phyloP scores from a whole-genome alignment of 495 filamentous ascomycete genomes.

The Penicillium egyptiacum region DNA sequence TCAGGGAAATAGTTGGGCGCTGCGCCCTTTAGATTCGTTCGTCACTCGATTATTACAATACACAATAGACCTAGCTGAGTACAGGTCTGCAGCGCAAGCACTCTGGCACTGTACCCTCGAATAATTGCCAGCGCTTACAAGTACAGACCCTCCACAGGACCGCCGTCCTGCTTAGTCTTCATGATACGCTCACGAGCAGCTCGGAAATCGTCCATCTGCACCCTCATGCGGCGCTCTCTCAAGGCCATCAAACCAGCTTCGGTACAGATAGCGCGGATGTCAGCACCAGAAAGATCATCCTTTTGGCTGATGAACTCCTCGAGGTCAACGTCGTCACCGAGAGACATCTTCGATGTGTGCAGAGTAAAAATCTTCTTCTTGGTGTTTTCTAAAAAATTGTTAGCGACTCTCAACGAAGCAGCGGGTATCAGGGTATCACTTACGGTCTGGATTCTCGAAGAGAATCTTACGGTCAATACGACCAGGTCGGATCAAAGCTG shows the following conservation, averaged over 20 bases:
- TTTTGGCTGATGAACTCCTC: slow-evolving; percentile 99
- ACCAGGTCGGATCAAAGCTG: slow-evolving; percentile 92
- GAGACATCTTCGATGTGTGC: slow-evolving; percentile 99
- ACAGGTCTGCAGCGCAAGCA: slow-evolving; percentile 15
- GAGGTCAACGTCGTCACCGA: slow-evolving; percentile 91
- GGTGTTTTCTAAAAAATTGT: slow-evolving; percentile 70
- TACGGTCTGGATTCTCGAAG: slow-evolving; percentile 97
- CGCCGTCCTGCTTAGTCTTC: slow-evolving; percentile 98
- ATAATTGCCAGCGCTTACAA: slow-evolving; percentile 59
- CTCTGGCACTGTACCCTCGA: slow-evolving; percentile 8
- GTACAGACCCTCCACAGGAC: slow-evolving; percentile 92
- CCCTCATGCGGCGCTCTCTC: slow-evolving; percentile 93
- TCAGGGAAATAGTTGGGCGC: not conserved
- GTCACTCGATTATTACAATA: slow-evolving; percentile 32
- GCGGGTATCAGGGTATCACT: slow-evolving; percentile 27
- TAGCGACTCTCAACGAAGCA: slow-evolving; percentile 22
- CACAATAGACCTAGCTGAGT: slow-evolving; percentile 21
- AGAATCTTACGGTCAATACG: slow-evolving; percentile 99
- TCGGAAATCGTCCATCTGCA: slow-evolving; percentile 98
- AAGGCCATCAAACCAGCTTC: slow-evolving; percentile 96
- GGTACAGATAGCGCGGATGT: slow-evolving; percentile 98
- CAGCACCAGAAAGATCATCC: slow-evolving; percentile 94
- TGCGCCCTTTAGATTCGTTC: slow-evolving; percentile 14
- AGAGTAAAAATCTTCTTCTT: slow-evolving; percentile 99
- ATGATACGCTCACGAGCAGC: slow-evolving; percentile 89